phyloP scores from a whole-genome alignment of 139 green algal species.

The Asterochloris sp. region DNA sequence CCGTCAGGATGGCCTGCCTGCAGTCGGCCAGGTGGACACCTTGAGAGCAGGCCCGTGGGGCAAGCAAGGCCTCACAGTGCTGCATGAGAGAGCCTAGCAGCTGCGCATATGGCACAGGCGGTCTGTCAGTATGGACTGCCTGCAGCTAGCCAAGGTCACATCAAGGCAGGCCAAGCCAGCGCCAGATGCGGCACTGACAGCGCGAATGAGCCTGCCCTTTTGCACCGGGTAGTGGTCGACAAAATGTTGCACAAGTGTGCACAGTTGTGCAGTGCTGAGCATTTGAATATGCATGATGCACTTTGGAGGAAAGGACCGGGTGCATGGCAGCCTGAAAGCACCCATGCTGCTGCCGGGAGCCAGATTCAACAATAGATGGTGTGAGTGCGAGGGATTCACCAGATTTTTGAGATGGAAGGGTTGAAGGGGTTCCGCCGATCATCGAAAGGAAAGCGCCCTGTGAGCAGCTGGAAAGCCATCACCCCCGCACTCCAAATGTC shows the following conservation, averaged over 20 bases:
- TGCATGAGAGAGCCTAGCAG: slow-evolving; percentile 42
- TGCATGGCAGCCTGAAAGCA: too few species aligned
- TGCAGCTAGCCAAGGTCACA: not conserved
- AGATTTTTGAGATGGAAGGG: slow-evolving; percentile 60
- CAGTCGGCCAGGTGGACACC: not conserved
- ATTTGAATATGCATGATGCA: too few species aligned
- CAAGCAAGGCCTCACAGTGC: too few species aligned
- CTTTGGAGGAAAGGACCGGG: too few species aligned
- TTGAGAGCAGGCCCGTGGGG: not conserved
- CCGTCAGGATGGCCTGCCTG: slow-evolving; percentile 70
- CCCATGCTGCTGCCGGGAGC: too few species aligned
- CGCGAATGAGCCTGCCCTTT: too few species aligned
- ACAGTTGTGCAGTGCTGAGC: too few species aligned
- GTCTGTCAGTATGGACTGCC: slow-evolving; percentile 72
- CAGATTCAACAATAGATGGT: too few species aligned
- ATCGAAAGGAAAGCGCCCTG: slow-evolving; percentile 80
- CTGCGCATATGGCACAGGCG: slow-evolving; percentile 47
- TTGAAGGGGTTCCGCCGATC: slow-evolving; percentile 63
- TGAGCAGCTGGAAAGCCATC: slow-evolving; percentile 88
- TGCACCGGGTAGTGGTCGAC: too few species aligned
- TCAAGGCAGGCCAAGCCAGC: not conserved
- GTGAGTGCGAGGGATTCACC: not conserved
- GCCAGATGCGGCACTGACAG: too few species aligned
- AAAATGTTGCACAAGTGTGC: too few species aligned
- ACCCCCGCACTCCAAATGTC: slow-evolving; percentile 89